Conservation (phyloP, 192 early-diverging fungal species). For the Podila epicladia region DNA sequence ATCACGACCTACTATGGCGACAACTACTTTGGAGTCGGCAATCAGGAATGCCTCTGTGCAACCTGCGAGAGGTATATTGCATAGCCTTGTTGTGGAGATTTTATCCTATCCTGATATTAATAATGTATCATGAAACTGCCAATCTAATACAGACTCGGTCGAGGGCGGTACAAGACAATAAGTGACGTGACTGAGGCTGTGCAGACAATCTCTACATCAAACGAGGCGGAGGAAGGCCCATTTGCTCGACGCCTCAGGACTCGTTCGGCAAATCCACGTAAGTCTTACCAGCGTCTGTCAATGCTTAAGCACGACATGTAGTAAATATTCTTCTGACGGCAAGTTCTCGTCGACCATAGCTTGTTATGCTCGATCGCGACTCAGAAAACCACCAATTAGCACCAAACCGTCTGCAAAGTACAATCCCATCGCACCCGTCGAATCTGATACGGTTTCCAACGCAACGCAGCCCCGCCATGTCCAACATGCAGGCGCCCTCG, state of each 20-base stretch:
- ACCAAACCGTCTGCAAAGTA: no score
- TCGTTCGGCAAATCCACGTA: neutral
- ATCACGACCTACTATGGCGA: slow-evolving; percentile 67
- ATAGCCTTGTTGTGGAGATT: neutral
- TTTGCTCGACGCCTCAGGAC: neutral
- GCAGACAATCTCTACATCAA: neutral
- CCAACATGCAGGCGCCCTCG: no score
- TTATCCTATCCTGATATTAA: no score
- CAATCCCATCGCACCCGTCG: no score
- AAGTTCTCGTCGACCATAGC: no score
- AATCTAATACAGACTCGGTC: neutral
- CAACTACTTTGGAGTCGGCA: slow-evolving; percentile 69
- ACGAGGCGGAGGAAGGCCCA: neutral
- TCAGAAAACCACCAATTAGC: no score
- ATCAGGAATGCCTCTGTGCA: slow-evolving; percentile 68
- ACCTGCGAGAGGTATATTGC: slow-evolving; percentile 60
- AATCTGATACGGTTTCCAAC: no score
- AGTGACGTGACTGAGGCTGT: neutral
- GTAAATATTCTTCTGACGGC: no score
- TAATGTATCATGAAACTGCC: neutral
- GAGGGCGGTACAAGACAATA: neutral
- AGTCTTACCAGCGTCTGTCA: no score
- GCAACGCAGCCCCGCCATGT: no score
- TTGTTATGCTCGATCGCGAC: no score
- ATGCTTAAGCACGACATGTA: no score